Evolutionary conservation across 208 protist species (phyloP), one percentile per base, ranked within the genome.

Genomic region (Leishmania arabica): DNA sequence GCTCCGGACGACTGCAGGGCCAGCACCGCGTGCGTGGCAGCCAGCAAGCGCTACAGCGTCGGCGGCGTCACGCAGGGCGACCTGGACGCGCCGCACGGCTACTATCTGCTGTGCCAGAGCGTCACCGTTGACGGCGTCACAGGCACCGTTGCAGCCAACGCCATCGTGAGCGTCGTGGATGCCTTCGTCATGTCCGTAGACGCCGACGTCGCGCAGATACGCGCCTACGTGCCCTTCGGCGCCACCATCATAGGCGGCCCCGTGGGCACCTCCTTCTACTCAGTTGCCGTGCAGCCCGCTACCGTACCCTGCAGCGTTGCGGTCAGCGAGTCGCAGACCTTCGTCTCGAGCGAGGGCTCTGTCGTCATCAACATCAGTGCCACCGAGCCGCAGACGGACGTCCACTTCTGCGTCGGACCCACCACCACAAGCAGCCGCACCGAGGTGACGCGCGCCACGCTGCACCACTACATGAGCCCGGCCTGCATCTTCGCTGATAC

Each of bases 81-180:
- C 21, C 40, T 84, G 62, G 75, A 53, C 13, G 83, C 85, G 21
- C 68, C 73, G 19, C 60, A 60, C 45, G 90, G 90, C 8, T 73
- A 64, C 4, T 91, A 90, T 80, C 72, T 86, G 65, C 60, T 93
- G n/a, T 93, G 90, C 79, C 88, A 93, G 66, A 77, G 88, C 37
- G 85, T 85, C 53, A 77, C 72, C 24, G 40, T n/a, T n/a, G 49
- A 69, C 19, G 40, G 64, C 24, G 62, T 68, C 34, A 65, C 62
- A 21, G 84, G 40, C 27, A 77, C 87, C 15, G 82, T 84, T 6
- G 88, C 78, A 31, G 75, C 87, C 60, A 76, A 84, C 56, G 79
- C 62, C 24, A 84, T 82, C 27, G 62, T 93, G 56, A 66, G 45
- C 62, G 90, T 89, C 31, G 64, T 93, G n/a, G 70, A 79, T 56